Percentiles rank a stretch among this genome's conserved stretches.
These are phyloP conservation scores for Teratosphaeria gauchensis DNA, from an alignment of 2,329 filamentous ascomycete genomes.

Conservation along the genomic window DNA sequence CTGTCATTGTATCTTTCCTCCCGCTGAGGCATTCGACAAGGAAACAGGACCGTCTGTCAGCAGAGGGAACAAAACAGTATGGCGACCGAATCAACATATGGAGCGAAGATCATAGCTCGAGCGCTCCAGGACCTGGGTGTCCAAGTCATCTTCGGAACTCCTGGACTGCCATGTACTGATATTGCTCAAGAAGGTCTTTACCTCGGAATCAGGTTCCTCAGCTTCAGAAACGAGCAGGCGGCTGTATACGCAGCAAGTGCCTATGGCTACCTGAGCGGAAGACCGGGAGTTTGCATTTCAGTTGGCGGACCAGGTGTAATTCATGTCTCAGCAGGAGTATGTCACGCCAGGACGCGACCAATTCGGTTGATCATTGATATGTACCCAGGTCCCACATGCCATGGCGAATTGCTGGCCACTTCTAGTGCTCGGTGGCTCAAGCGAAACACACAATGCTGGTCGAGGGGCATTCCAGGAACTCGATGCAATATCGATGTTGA, in stretches of 20 bases:
- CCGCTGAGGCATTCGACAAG: not conserved
- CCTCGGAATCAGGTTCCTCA: constrained; percentile 48
- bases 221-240: constrained; percentile 51
- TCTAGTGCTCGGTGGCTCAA: constrained; percentile 45
- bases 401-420: constrained; percentile 47
- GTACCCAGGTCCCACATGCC: constrained; percentile 22
- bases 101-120: constrained; percentile 40
- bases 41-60: not conserved
- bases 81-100: constrained; percentile 13
- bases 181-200: constrained; percentile 49
- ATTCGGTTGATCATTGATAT: not conserved
- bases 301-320: constrained; percentile 50
- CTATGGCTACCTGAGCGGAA: constrained; percentile 49
- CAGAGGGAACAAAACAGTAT: not conserved
- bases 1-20: not conserved
- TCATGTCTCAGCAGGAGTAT: constrained; percentile 48
- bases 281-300: constrained; percentile 48
- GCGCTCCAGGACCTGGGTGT: constrained; percentile 41
- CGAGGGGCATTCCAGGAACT: constrained; percentile 51
- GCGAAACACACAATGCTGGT: constrained; percentile 41
- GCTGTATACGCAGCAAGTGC: constrained; percentile 49
- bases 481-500: constrained; percentile 44
- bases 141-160: constrained; percentile 43
- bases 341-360: constrained; percentile 9
- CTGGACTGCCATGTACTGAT: constrained; percentile 47